Evolutionary conservation across 331 rosid species (phyloP).

Genomic region (Prunus yedoensis): DNA sequence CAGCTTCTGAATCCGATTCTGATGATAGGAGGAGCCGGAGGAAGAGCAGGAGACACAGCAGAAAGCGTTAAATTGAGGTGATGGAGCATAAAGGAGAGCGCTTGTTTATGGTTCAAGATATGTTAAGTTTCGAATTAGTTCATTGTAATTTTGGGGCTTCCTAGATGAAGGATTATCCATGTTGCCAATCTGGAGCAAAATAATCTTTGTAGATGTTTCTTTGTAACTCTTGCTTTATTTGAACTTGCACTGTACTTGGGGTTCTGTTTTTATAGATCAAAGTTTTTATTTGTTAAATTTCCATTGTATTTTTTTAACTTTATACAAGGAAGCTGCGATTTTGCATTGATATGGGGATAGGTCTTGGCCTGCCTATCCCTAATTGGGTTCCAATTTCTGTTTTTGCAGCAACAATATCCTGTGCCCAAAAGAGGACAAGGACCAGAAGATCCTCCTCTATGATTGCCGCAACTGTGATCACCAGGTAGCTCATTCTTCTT

Average conservation of each 20-base stretch:
- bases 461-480: slow-evolving; percentile 97
- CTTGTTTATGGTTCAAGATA: background rate
- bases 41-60: slow-evolving; percentile 63
- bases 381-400: background rate
- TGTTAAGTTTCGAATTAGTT: background rate
- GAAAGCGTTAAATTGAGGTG: slow-evolving; percentile 47
- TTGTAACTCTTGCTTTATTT: background rate
- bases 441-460: slow-evolving; percentile 67
- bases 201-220: slow-evolving; percentile 27
- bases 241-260: slow-evolving; percentile 22
- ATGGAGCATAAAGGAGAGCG: slow-evolving; percentile 5
- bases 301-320: background rate
- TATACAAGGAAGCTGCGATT: background rate
- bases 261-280: slow-evolving; percentile 4
- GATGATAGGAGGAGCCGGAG: slow-evolving; percentile 61
- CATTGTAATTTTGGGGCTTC: background rate
- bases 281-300: background rate
- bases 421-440: slow-evolving; percentile 89
- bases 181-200: slow-evolving; percentile 17
- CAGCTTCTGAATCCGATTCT: slow-evolving; percentile 74
- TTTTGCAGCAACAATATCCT: slow-evolving; percentile 83
- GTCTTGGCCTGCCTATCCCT: too few relatives aligned
- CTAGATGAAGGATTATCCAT: slow-evolving; percentile 16
- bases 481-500: slow-evolving; percentile 45
- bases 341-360: too few relatives aligned